Evolutionary conservation across 495 filamentous ascomycete species (phyloP).

Genomic region (Parathielavia hyrcaniae): DNA sequence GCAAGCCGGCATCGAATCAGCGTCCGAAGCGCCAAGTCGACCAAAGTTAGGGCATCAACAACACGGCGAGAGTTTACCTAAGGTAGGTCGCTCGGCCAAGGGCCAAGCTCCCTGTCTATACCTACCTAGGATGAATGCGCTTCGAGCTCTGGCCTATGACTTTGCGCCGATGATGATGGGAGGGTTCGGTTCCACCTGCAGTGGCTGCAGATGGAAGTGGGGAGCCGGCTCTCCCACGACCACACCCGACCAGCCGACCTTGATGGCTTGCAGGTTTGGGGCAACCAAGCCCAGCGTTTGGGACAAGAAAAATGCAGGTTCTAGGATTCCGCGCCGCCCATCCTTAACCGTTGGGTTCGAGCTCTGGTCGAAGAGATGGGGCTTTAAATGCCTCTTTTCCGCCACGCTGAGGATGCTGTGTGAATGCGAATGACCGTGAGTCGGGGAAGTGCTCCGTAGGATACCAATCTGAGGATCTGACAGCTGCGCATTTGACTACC

Average conservation of each 20-base stretch:
- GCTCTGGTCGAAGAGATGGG: too few species aligned
- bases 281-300: not conserved
- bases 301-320: not conserved
- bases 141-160: too few species aligned
- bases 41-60: constrained; percentile 7
- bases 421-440: not conserved
- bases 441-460: not conserved
- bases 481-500: not conserved
- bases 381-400: not conserved
- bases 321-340: not conserved
- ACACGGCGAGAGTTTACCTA: too few species aligned
- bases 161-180: too few species aligned
- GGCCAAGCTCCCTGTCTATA: too few species aligned
- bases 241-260: too few species aligned
- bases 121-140: too few species aligned
- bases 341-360: constrained; percentile 21
- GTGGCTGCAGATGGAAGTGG: not conserved
- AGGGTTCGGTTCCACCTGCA: too few species aligned
- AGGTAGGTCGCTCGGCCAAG: too few species aligned
- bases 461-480: not conserved
- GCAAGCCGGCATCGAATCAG: constrained; percentile 25
- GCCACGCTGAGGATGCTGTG: not conserved
- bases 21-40: constrained; percentile 11
- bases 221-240: too few species aligned
- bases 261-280: constrained; percentile 1